Conservation (phyloP, 2,329 filamentous ascomycete species). For the Orbilia quercus region DNA sequence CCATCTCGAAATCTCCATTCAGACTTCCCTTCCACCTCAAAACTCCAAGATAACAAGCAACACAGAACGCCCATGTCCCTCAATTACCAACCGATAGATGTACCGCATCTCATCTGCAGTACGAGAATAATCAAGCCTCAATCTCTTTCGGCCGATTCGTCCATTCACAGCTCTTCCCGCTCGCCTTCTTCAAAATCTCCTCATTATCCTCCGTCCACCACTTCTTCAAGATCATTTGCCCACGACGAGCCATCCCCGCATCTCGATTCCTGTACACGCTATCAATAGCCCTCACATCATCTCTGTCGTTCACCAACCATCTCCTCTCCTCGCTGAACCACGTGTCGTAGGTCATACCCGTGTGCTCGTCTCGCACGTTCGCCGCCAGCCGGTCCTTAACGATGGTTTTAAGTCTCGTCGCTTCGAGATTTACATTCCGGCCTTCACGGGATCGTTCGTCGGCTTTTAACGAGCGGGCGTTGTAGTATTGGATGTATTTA, state of each 20-base stretch:
- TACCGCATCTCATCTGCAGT: background rate
- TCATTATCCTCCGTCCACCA: constrained; percentile 64
- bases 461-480: constrained; percentile 27
- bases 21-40: background rate
- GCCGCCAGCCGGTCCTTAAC: constrained; percentile 23
- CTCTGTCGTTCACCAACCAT: constrained; percentile 64
- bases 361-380: constrained; percentile 33
- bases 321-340: constrained; percentile 62
- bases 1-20: background rate
- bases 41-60: no score
- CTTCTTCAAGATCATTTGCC: constrained; percentile 63
- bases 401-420: constrained; percentile 12
- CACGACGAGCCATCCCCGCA: constrained; percentile 62
- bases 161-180: constrained; percentile 41
- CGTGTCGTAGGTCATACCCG: constrained; percentile 34
- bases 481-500: constrained; percentile 36
- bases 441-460: constrained; percentile 31
- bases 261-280: constrained; percentile 66
- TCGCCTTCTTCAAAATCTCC: constrained; percentile 63
- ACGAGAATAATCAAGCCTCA: background rate
- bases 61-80: no score
- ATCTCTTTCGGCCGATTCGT: constrained; percentile 24
- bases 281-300: constrained; percentile 65
- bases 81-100: background rate
- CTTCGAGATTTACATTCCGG: constrained; percentile 20